Percentiles rank a stretch among this genome's conserved stretches.
Conservation (phyloP, 73 alveolate genomes). For the Symbiodinium pilosum region DNA sequence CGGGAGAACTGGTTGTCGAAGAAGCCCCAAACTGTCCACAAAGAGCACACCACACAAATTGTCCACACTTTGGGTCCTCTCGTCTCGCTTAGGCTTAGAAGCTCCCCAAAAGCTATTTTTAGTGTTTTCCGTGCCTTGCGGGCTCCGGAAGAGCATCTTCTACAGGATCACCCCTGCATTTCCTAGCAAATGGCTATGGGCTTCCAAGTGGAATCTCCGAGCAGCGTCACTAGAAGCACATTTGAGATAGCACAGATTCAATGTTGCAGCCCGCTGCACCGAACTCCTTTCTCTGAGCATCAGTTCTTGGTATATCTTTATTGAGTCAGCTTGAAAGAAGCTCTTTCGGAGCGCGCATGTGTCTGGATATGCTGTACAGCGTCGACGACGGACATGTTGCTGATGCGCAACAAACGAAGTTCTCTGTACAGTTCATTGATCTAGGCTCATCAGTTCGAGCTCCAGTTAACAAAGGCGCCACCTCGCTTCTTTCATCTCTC, state of each 20-base stretch:
- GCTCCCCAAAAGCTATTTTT: not conserved
- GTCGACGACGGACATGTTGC: no score
- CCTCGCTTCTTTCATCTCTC: not conserved
- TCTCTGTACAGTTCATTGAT: not conserved
- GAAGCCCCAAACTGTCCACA: constrained; percentile 44
- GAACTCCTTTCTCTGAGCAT: no score
- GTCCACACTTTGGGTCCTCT: not conserved
- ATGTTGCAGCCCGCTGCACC: no score
- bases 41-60: no score
- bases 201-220: no score
- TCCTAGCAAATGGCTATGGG: not conserved
- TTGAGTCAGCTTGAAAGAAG: no score
- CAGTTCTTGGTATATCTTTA: no score
- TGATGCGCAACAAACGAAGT: no score
- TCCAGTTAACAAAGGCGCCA: constrained; percentile 76
- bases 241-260: no score
- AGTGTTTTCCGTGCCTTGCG: no score
- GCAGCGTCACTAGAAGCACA: no score
- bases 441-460: constrained; percentile 21
- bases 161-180: not conserved
- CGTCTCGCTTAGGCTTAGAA: not conserved
- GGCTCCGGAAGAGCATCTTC: not conserved
- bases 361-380: not conserved
- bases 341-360: no score
- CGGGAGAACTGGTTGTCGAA: constrained; percentile 92